Evolutionary conservation across 2,329 filamentous ascomycete species (phyloP), one percentile per base, ranked within the genome.

Genomic region (Neofusicoccum ribis): DNA sequence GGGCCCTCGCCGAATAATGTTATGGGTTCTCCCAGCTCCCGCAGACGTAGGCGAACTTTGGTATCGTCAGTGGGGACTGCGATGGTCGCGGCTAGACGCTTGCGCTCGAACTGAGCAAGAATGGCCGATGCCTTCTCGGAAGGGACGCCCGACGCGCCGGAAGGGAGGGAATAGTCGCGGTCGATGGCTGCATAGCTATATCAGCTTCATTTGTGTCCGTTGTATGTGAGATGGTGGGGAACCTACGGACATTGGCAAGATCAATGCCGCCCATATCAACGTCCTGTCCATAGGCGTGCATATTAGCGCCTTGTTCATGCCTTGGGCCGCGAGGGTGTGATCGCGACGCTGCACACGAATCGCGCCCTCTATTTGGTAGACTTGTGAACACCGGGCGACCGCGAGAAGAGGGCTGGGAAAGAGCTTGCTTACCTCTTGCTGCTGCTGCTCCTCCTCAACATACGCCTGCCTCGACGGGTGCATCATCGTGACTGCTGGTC

Each of bases 1-100:
- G 89, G 89, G 0, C 91, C 92, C 80, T 99, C 95, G 66, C 93
- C 95, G 69, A 99, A 99, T 0, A 98, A 84, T 0, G 94, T 99
- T 64, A 98, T 88, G 11, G 95, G 95, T 74, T 99, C 91, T n/a
- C 91, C 92, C 68, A 97, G 84, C 72, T 95, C 90, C 69, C 95
- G 88, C 66, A 98, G 85, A 69, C 87, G 88, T 43, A 88, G 84
- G 67, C 93, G 91, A 54, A 99, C 93, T 72, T 91, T 88, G 67
- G 86, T 89, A 82, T 99, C 95, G 76, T 97, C 93, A 63, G 96
- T 99, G 0, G 94, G 95, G 3, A 99, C 95, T 12, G 91, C 90
- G 71, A 98, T 91, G 11, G 91, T 90, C 17, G 93, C 93, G 11
- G 93, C 93, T 73, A 92, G 87, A 73, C 93, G 88, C 79, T 97